These are phyloP conservation scores for Colletotrichum gloeosporioides DNA, from an alignment of 2,329 filamentous ascomycete genomes.

Conservation along the genomic window DNA sequence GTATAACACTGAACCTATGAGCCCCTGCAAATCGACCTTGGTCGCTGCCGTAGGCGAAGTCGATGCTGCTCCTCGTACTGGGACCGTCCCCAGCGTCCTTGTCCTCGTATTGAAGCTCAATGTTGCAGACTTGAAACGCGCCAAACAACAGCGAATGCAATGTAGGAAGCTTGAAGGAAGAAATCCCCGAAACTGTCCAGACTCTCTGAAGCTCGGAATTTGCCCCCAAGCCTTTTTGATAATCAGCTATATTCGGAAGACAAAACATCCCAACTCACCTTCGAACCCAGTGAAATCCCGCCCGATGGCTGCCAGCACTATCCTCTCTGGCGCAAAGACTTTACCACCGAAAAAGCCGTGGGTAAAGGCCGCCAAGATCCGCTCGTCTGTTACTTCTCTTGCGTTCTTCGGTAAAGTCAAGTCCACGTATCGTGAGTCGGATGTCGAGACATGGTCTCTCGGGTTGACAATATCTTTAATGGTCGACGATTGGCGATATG, in stretches of 20 bases:
- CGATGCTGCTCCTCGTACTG: constrained; percentile 28
- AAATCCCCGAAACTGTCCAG: background rate
- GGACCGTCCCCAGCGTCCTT: background rate
- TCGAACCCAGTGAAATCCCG: background rate
- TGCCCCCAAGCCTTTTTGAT: background rate
- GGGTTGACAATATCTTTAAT: constrained; percentile 31
- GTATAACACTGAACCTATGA: constrained; percentile 32
- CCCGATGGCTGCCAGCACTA: constrained; percentile 6
- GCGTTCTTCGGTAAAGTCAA: constrained; percentile 25
- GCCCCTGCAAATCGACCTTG: constrained; percentile 28
- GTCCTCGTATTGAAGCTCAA: background rate
- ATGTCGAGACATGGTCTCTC: constrained; percentile 14
- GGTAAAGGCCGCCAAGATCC: constrained; percentile 31
- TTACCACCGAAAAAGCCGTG: constrained; percentile 34
- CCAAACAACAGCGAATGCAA: constrained; percentile 29
- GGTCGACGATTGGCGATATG: constrained; percentile 28
- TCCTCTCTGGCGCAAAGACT: constrained; percentile 31
- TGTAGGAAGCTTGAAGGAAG: constrained; percentile 11
- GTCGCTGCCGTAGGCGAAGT: constrained; percentile 34
- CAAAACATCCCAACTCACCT: background rate
- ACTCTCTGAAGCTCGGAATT: background rate
- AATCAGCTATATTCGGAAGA: background rate
- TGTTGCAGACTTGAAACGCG: constrained; percentile 30
- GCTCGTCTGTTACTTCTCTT: constrained; percentile 26
- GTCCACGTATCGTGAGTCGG: constrained; percentile 28